Conservation (phyloP, 306 rosid species). For the Ochetophila trinervis region DNA sequence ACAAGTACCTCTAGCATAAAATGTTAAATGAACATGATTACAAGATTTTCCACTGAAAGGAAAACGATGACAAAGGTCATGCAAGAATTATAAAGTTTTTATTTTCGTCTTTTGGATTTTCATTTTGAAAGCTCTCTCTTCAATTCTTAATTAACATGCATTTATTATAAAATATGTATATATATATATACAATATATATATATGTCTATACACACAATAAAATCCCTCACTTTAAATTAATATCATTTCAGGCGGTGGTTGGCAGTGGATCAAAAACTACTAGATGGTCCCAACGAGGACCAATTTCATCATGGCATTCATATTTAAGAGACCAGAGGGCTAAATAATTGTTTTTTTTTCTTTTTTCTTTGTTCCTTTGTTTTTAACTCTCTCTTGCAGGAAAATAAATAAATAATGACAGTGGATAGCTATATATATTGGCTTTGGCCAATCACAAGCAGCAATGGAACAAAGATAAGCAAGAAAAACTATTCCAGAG, state of each 20-base stretch:
- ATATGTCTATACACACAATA: neutral
- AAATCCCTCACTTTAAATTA: neutral
- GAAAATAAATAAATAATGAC: constrained; percentile 14
- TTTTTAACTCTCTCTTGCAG: neutral
- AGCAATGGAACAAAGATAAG: constrained; percentile 19
- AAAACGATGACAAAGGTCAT: neutral
- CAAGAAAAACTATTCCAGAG: neutral
- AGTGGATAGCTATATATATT: neutral
- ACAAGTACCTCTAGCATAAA: too few species aligned
- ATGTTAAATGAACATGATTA: neutral
- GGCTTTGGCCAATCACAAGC: constrained; percentile 4
- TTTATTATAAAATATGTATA: neutral
- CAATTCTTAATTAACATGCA: neutral
- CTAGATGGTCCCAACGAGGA: constrained; percentile 17
- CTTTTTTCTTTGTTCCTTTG: neutral
- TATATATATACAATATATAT: too few species aligned
- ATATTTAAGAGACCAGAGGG: too few species aligned
- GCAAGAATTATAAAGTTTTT: too few species aligned
- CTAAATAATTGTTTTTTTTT: neutral
- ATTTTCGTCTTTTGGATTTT: too few species aligned
- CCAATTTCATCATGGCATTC: neutral
- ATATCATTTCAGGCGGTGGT: constrained; percentile 8
- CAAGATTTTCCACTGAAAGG: neutral
- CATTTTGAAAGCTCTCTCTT: neutral
- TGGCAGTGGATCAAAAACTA: constrained; percentile 9